These are phyloP conservation scores for Fraxinus sp. DNA, from an alignment of 305 asterid genomes.

Conservation along the genomic window DNA sequence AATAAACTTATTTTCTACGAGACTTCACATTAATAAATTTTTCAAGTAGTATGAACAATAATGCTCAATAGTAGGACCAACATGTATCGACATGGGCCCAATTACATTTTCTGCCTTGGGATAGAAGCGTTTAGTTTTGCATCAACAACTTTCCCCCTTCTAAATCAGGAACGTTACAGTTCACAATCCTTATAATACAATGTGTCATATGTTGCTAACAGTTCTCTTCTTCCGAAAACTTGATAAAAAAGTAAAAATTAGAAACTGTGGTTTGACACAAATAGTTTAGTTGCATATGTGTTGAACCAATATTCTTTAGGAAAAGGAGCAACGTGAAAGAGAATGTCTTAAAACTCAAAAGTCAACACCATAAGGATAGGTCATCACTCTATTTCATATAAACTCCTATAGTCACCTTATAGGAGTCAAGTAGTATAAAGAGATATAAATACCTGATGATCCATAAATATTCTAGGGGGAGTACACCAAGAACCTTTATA, in stretches of 20 bases:
- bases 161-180: neutral
- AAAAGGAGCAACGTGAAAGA: neutral
- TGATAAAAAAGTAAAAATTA: neutral
- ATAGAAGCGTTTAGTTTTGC: neutral
- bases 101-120: neutral
- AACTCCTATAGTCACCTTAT: neutral
- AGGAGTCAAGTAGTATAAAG: neutral
- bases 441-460: conserved; percentile 68
- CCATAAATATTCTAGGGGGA: conserved; percentile 95
- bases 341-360: neutral
- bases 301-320: neutral
- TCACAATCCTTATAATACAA: neutral
- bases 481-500: conserved; percentile 99
- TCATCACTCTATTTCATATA: neutral
- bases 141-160: neutral
- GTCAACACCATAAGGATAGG: neutral
- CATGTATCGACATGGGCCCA: neutral
- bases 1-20: neutral
- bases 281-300: neutral
- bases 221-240: neutral
- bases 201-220: neutral
- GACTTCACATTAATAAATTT: neutral
- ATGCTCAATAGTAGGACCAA: neutral
- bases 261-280: neutral
- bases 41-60: neutral